Base-by-base conservation (phyloP, 2,329 filamentous ascomycete species). In the Trichoderma hamatum region DNA sequence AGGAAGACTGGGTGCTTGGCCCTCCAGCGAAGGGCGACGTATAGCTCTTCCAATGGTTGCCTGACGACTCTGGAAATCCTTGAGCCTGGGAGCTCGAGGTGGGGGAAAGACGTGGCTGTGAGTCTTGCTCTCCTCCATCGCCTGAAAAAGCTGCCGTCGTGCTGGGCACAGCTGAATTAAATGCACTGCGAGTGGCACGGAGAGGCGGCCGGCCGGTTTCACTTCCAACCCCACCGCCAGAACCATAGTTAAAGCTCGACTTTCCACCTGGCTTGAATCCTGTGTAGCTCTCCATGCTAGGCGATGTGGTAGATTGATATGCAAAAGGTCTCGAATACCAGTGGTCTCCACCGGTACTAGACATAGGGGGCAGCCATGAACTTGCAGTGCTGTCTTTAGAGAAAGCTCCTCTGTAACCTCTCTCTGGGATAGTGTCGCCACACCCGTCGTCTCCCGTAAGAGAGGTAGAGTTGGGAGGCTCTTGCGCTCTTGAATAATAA, bases 21-120 rank as follows among this genome's bases (percentile, higher is more conserved):
- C 62, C 60, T 65, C 46, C 55, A 7, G n/a, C 32, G 24, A 54
- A 61, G 11, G 55, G 46, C 4, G 66, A 67, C 67, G 73, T 70
- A 71, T 72, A 72, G 56, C 71, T 71, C 72, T 74, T 73, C 73
- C 75, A 77, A 63, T 70, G 71, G 70, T 73, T 72, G 69, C 73
- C 72, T 70, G 72, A 67, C 67, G 74, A 69, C 69, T 74, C 72
- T 66, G 71, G 66, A 58, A 69, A 72, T 30, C 70, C 68, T 43
- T 55, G 59, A 43, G 26, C 28, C 16, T 54, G 36, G 9, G 70
- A 69, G 66, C 49, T 70, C 19, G 69, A 71, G 39, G 62, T 52
- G 11, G 51, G 30, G 13, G 55, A 51, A 39, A 58, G 19, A 51
- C 28, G 36, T 34, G 65, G 60, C 55, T 34, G 67, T 7, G 46